phyloP scores from a whole-genome alignment of 352 stramenopile genomes.

The Globisporangium splendens region DNA sequence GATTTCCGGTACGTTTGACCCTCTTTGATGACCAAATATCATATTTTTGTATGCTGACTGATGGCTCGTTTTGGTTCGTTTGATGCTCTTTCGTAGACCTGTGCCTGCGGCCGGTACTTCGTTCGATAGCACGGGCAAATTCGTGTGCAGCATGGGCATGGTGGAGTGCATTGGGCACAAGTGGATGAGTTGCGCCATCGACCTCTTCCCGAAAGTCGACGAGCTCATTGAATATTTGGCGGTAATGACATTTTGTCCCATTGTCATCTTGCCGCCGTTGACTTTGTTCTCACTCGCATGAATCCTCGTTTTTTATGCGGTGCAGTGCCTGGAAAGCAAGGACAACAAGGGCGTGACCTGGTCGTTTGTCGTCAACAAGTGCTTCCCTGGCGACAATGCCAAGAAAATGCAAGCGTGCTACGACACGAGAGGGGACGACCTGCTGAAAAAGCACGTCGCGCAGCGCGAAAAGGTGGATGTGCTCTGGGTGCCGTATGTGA shows the following conservation, averaged over 20 bases:
- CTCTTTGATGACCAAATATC: no score
- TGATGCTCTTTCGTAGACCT: slow-evolving; percentile 20
- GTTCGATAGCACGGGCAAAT: slow-evolving; percentile 50
- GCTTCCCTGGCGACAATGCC: slow-evolving; percentile 44
- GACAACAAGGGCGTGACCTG: slow-evolving; percentile 73
- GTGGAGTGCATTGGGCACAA: slow-evolving; percentile 76
- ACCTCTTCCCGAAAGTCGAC: slow-evolving; percentile 58
- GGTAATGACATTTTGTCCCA: slow-evolving; percentile 24
- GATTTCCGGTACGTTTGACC: slow-evolving; percentile 35
- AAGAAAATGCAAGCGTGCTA: slow-evolving; percentile 67
- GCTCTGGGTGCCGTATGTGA: slow-evolving; percentile 71
- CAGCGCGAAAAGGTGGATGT: slow-evolving; percentile 45
- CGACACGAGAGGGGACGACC: slow-evolving; percentile 44
- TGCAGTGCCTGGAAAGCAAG: slow-evolving; percentile 67
- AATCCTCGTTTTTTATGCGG: slow-evolving; percentile 3
- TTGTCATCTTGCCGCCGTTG: no score
- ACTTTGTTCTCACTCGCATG: slow-evolving; percentile 5
- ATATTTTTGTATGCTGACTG: background rate
- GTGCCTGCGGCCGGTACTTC: slow-evolving; percentile 68
- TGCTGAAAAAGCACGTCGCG: slow-evolving; percentile 57
- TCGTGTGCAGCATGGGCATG: slow-evolving; percentile 62
- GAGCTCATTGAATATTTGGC: slow-evolving; percentile 61
- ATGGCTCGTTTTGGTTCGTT: slow-evolving; percentile 8
- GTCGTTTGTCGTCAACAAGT: slow-evolving; percentile 59
- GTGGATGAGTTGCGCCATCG: slow-evolving; percentile 74